phyloP scores from a whole-genome alignment of 768 basidiomycete genomes.

The Lactarius evosmus region DNA sequence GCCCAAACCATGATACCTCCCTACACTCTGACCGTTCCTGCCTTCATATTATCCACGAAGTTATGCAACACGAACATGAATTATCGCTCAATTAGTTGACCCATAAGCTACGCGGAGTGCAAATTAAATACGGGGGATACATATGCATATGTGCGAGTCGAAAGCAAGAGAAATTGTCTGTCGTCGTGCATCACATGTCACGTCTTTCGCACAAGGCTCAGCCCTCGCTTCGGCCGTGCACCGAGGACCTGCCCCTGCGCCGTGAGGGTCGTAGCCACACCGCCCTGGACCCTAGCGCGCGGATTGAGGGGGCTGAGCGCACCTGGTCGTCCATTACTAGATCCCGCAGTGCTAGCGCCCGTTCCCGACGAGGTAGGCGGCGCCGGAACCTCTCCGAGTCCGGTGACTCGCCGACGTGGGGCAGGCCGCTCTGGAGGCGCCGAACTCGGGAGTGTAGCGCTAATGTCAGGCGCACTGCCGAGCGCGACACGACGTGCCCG shows the following conservation, averaged over 20 bases:
- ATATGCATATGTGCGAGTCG: not conserved
- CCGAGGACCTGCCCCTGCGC: slow-evolving; percentile 26
- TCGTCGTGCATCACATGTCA: not conserved
- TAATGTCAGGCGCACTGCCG: slow-evolving; percentile 50
- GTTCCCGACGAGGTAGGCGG: slow-evolving; percentile 1
- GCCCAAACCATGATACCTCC: slow-evolving; percentile 1
- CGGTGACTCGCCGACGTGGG: slow-evolving; percentile 62
- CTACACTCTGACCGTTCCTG: not conserved
- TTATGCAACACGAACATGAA: not conserved
- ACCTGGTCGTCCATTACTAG: slow-evolving; percentile 19
- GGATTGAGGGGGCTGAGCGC: slow-evolving; percentile 28
- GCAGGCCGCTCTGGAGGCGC: slow-evolving; percentile 40
- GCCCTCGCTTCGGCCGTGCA: slow-evolving; percentile 23
- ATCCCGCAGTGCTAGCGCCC: not conserved
- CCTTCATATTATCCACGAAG: not conserved
- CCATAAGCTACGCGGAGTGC: slow-evolving; percentile 4
- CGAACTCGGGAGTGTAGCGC: slow-evolving; percentile 45
- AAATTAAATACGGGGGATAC: not conserved
- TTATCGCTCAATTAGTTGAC: not conserved
- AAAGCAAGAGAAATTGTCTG: not conserved
- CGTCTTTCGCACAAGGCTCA: slow-evolving; percentile 26
- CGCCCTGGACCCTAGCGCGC: slow-evolving; percentile 28
- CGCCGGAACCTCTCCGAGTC: slow-evolving; percentile 38
- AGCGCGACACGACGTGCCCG: slow-evolving; percentile 78
- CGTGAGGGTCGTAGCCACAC: slow-evolving; percentile 24